phyloP scores from a whole-genome alignment of 2,329 filamentous ascomycete genomes.

The Ceratocystis cubensis region DNA sequence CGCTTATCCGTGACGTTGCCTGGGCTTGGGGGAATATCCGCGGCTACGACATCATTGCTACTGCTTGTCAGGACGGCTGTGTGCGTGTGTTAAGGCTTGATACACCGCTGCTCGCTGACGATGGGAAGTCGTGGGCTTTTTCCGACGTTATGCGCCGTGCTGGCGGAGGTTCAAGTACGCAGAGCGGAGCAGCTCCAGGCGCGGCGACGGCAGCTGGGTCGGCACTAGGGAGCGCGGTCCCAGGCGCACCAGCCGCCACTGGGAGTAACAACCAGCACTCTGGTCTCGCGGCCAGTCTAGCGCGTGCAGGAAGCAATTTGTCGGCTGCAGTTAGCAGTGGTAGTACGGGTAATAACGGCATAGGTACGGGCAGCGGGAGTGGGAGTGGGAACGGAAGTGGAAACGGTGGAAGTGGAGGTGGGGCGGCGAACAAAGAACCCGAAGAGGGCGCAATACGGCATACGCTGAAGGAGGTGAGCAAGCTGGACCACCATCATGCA shows the following conservation, averaged over 20 bases:
- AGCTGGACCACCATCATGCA: slow-evolving; percentile 53
- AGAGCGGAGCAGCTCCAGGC: slow-evolving; percentile 16
- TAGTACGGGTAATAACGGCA: too few relatives aligned
- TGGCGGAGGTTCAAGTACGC: slow-evolving; percentile 21
- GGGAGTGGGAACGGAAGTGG: slow-evolving; percentile 10
- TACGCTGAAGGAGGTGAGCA: slow-evolving; percentile 49
- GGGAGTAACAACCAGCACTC: slow-evolving; percentile 26
- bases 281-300: slow-evolving; percentile 16
- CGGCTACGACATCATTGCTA: slow-evolving; percentile 81
- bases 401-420: slow-evolving; percentile 38
- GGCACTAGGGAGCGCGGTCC: slow-evolving; percentile 20
- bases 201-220: slow-evolving; percentile 28
- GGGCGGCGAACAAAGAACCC: not conserved
- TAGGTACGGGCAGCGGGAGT: not conserved
- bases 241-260: slow-evolving; percentile 27
- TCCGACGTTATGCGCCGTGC: slow-evolving; percentile 30
- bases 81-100: slow-evolving; percentile 78
- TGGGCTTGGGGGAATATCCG: slow-evolving; percentile 89
- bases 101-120: slow-evolving; percentile 39
- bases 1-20: slow-evolving; percentile 72
- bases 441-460: slow-evolving; percentile 56
- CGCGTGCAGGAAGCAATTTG: slow-evolving; percentile 22
- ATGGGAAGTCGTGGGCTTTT: slow-evolving; percentile 39
- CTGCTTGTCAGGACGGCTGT: slow-evolving; percentile 82
- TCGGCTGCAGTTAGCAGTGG: slow-evolving; percentile 7